Percentiles rank a stretch among this genome's conserved stretches.
These are phyloP conservation scores for Botryosphaeria dothidea DNA, from an alignment of 2,329 filamentous ascomycete genomes.

Conservation along the genomic window DNA sequence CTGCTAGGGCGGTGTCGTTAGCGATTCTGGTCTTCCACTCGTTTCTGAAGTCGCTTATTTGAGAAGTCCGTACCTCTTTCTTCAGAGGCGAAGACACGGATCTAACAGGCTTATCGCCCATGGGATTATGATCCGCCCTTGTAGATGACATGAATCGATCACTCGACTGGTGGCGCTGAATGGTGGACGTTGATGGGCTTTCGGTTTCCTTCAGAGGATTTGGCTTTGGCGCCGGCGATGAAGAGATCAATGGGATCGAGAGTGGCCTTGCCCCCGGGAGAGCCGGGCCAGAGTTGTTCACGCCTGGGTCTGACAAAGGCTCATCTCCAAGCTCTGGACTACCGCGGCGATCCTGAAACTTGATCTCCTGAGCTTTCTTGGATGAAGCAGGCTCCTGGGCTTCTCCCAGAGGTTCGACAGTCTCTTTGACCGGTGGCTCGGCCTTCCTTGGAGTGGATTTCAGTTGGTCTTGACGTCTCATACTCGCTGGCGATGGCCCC, in stretches of 20 bases:
- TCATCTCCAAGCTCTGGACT: background rate
- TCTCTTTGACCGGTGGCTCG: background rate
- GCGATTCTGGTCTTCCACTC: background rate
- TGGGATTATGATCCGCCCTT: background rate
- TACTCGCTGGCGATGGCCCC: background rate
- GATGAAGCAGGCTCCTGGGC: background rate
- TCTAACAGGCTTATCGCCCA: background rate
- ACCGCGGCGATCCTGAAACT: background rate
- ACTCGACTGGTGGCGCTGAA: too few relatives aligned
- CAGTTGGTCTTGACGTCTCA: background rate
- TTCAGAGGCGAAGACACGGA: background rate
- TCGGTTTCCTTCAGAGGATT: too few relatives aligned
- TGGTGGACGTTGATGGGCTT: too few relatives aligned
- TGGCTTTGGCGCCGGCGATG: background rate
- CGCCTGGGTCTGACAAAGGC: background rate
- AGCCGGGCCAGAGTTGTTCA: background rate
- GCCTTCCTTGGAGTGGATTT: background rate
- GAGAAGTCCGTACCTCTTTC: background rate
- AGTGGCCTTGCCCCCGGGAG: background rate
- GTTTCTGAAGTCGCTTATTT: background rate
- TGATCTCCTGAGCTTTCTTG: background rate
- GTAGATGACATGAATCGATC: background rate
- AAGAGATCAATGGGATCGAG: background rate
- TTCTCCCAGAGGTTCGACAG: background rate
- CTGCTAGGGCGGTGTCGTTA: background rate